phyloP scores from a whole-genome alignment of 78 protist genomes.

The Speleostelium caveatum region DNA sequence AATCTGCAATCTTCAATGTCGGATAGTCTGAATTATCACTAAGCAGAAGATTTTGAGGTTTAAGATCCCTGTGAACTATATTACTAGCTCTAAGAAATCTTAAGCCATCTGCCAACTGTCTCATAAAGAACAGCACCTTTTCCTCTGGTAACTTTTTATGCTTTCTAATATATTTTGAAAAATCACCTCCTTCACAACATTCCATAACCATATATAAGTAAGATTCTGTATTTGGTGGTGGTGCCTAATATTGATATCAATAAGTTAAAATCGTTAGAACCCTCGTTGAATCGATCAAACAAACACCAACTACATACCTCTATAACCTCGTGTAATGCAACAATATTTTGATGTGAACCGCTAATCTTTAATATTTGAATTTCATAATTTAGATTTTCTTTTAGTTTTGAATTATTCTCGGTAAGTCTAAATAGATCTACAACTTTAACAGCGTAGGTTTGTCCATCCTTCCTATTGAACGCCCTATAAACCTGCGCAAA shows the following conservation, averaged over 20 bases:
- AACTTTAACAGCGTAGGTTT: slow-evolving; percentile 53
- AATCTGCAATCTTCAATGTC: slow-evolving; percentile 84
- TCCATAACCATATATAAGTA: slow-evolving; percentile 82
- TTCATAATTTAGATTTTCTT: slow-evolving; percentile 75
- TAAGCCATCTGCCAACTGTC: slow-evolving; percentile 71
- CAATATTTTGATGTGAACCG: slow-evolving; percentile 77
- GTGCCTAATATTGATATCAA: not conserved
- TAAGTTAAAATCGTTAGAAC: not conserved
- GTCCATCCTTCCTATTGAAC: not conserved
- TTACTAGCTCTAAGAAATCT: slow-evolving; percentile 34
- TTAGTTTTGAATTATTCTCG: slow-evolving; percentile 58
- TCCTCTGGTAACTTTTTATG: slow-evolving; percentile 55
- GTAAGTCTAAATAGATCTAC: slow-evolving; percentile 66
- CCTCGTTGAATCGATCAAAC: not conserved
- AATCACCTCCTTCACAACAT: slow-evolving; percentile 87
- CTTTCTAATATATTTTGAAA: slow-evolving; percentile 63
- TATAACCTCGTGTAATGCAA: slow-evolving; percentile 71
- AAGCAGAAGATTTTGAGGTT: slow-evolving; percentile 87
- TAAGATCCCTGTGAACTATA: slow-evolving; percentile 87
- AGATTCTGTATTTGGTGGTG: slow-evolving; percentile 33
- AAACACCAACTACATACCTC: slow-evolving; percentile 16
- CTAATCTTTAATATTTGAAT: slow-evolving; percentile 58
- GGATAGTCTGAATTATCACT: slow-evolving; percentile 52
- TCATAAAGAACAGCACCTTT: slow-evolving; percentile 61
- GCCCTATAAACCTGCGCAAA: slow-evolving; percentile 61